Conservation (phyloP, 208 protist species). For the Leishmania mexicana region DNA sequence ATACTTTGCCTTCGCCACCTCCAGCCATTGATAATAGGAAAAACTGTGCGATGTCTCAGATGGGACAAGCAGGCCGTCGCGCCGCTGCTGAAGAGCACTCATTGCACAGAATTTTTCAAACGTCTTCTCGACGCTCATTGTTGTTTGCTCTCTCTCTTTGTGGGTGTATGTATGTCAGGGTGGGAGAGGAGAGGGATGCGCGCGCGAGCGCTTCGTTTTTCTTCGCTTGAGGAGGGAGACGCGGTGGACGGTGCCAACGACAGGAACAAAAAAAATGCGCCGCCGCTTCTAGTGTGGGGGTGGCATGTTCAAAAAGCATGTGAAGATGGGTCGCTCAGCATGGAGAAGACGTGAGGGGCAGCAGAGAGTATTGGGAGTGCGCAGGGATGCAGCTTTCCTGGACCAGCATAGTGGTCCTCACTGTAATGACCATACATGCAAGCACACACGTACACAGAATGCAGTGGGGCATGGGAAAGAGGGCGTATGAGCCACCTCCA, state of each 20-base stretch:
- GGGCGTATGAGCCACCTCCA: background rate
- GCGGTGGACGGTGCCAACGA: too few relatives aligned
- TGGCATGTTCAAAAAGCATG: background rate
- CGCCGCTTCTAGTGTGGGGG: background rate
- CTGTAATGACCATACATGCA: background rate
- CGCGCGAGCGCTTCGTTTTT: background rate
- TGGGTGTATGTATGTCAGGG: background rate
- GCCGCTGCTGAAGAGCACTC: slow-evolving; percentile 35
- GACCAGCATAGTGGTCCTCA: background rate
- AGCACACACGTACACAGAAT: background rate
- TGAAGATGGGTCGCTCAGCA: background rate
- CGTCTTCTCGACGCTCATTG: slow-evolving; percentile 20
- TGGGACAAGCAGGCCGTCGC: slow-evolving; percentile 32
- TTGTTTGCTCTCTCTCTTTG: background rate
- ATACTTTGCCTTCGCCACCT: slow-evolving; percentile 32
- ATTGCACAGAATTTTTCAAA: slow-evolving; percentile 52
- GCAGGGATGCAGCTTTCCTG: background rate
- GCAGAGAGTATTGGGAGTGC: background rate
- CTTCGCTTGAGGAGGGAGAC: background rate
- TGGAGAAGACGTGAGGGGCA: background rate
- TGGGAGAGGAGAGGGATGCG: too few relatives aligned
- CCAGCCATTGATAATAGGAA: slow-evolving; percentile 43
- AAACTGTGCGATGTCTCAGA: slow-evolving; percentile 24
- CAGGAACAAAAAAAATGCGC: background rate
- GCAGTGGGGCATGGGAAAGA: background rate